phyloP scores from a whole-genome alignment of 2,329 filamentous ascomycete species.

The Stylonectria norvegica region DNA sequence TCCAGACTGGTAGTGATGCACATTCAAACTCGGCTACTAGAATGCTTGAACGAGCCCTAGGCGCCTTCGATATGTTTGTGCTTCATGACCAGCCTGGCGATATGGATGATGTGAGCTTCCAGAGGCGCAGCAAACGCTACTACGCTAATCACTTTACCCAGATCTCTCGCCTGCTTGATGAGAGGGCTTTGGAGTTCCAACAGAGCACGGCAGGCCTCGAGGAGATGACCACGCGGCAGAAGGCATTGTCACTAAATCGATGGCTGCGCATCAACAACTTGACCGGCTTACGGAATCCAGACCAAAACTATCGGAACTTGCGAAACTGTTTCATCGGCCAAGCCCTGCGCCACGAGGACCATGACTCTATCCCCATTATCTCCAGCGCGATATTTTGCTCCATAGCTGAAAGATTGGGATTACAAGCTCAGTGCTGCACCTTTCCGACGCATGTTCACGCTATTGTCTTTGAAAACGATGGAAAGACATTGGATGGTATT shows the following conservation, averaged over 20 bases:
- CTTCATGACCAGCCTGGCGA: slow-evolving; percentile 70
- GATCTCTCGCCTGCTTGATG: slow-evolving; percentile 64
- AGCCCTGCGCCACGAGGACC: slow-evolving; percentile 66
- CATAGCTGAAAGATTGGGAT: slow-evolving; percentile 68
- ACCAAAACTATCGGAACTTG: slow-evolving; percentile 69
- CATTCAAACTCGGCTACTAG: slow-evolving; percentile 37
- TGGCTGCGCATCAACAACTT: slow-evolving; percentile 69
- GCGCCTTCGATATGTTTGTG: slow-evolving; percentile 87
- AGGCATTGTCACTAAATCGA: slow-evolving; percentile 63
- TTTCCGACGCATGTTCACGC: slow-evolving; percentile 85
- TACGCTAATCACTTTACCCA: slow-evolving; percentile 29
- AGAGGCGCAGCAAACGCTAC: neutral
- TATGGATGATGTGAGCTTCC: slow-evolving; percentile 60
- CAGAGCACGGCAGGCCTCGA: slow-evolving; percentile 50
- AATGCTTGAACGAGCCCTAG: slow-evolving; percentile 68
- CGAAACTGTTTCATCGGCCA: slow-evolving; percentile 87
- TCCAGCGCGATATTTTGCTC: slow-evolving; percentile 84
- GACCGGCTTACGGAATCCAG: slow-evolving; percentile 63
- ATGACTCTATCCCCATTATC: slow-evolving; percentile 81
- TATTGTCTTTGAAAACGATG: slow-evolving; percentile 62
- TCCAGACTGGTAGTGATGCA: slow-evolving; percentile 15
- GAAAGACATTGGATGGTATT: slow-evolving; percentile 57
- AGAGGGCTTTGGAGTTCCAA: slow-evolving; percentile 56
- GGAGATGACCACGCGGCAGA: slow-evolving; percentile 58
- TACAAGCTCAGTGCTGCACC: slow-evolving; percentile 75